phyloP scores from a whole-genome alignment of 257 asterid species.

The Henckelia pumila region DNA sequence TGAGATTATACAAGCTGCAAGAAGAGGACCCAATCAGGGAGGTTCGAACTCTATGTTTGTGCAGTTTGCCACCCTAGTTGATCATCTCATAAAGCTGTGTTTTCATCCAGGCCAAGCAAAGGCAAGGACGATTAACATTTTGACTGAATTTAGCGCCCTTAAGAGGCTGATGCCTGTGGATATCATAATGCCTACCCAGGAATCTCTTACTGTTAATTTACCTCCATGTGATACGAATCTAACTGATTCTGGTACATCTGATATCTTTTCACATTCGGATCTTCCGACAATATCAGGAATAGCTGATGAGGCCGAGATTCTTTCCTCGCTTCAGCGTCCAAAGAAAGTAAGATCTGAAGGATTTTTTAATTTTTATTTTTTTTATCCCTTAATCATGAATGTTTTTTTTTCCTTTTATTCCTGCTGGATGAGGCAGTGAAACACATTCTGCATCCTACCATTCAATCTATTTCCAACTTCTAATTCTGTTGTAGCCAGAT shows the following conservation, averaged over 20 bases:
- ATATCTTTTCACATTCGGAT: slow-evolving; percentile 58
- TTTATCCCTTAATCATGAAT: not conserved
- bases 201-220: slow-evolving; percentile 76
- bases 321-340: slow-evolving; percentile 95
- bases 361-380: slow-evolving; percentile 11
- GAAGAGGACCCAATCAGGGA: slow-evolving; percentile 62
- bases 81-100: slow-evolving; percentile 85
- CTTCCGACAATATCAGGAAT: slow-evolving; percentile 92
- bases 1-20: slow-evolving; percentile 94
- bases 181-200: slow-evolving; percentile 89
- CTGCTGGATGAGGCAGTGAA: slow-evolving; percentile 1
- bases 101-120: slow-evolving; percentile 89
- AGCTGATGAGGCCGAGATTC: slow-evolving; percentile 94
- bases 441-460: slow-evolving; percentile 6
- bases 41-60: slow-evolving; percentile 63
- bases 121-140: slow-evolving; percentile 68
- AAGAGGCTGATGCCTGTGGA: slow-evolving; percentile 98
- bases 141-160: slow-evolving; percentile 90
- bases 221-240: slow-evolving; percentile 58
- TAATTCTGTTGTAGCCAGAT: slow-evolving; percentile 2
- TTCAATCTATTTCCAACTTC: slow-evolving; percentile 8
- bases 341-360: slow-evolving; percentile 64
- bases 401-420: not conserved
- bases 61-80: slow-evolving; percentile 87
- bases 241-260: slow-evolving; percentile 52